Evolutionary conservation across 345 rosid genomes (phyloP), one percentile per base, ranked within the genome.

Genomic region (Eucalyptus polybractea): DNA sequence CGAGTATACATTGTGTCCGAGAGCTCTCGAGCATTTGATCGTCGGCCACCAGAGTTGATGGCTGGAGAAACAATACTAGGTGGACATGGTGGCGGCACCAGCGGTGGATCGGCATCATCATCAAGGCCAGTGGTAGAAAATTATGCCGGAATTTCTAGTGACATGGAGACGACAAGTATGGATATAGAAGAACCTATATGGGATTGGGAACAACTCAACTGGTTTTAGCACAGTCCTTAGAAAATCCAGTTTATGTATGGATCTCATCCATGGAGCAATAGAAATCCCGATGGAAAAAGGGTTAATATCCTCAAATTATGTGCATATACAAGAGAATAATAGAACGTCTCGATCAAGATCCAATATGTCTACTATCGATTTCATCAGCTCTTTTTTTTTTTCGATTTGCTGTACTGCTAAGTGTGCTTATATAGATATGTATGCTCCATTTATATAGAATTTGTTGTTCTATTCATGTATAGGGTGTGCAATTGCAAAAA

Each of bases 1-100:
- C 96, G 98, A 60, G 92, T 96, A 90, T 96, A 96, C 87, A 91
- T 96, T 90, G 91, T 91, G 88, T 94, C 98, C 11, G 96, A 96
- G 90, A 93, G 91, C 95, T 91, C 89, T 14, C 94, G 95, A 89
- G 96, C 99, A 83, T 97, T 96, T 89, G 98, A 95, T 86, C 95
- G 97, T 88, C 99, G 99, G 56, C 99, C 99, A 13, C 89, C 89
- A 95, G 92, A 88, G 93, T 92, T 86, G 90, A 90, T 42, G 86
- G 86, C 80, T 42, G 50, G 47, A 58, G 88, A 51, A 31, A 58
- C 45, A 86, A 51, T 33, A 56, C 54, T 90, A 93, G 86, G 86
- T 50, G 91, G 92, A 51, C 33, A 51, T 29, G 45, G 88, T 33
- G 90, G 50, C 53, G 91, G 88, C 90, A 93, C 89, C 89, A 87